Percentiles rank a stretch among this genome's conserved stretches.
Evolutionary conservation across 768 basidiomycete species (phyloP).

Genomic region (Tricholoma matsutake): DNA sequence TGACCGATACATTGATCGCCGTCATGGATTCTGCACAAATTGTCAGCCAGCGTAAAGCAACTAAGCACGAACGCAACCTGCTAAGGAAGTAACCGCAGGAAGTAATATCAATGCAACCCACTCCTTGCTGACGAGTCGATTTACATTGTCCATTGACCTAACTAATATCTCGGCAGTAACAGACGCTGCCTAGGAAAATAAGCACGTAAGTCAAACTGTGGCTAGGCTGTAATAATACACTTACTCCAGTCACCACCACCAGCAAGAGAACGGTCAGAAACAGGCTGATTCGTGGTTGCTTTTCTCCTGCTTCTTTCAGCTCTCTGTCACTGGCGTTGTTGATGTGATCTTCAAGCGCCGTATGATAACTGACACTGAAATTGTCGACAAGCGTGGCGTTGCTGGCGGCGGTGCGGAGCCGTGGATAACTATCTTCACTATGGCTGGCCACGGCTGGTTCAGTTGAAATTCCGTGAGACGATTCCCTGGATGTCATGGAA

Average conservation of each 20-base stretch:
- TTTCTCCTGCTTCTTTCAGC: not conserved
- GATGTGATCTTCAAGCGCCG: not conserved
- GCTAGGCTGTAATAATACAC: slow-evolving; percentile 18
- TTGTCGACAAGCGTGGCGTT: not conserved
- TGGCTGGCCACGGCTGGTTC: not conserved
- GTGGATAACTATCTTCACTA: not conserved
- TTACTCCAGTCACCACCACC: slow-evolving; percentile 58
- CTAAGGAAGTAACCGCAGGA: slow-evolving; percentile 78
- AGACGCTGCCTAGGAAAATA: slow-evolving; percentile 42
- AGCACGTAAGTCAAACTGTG: not conserved
- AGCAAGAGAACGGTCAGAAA: slow-evolving; percentile 54
- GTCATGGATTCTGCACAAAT: slow-evolving; percentile 72
- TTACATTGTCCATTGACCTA: slow-evolving; percentile 78
- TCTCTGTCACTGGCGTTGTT: slow-evolving; percentile 6
- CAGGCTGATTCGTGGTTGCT: slow-evolving; percentile 58
- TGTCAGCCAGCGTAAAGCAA: not conserved
- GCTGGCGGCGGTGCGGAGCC: not conserved
- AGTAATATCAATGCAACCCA: slow-evolving; percentile 89
- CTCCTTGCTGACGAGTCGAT: slow-evolving; percentile 70
- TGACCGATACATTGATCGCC: slow-evolving; percentile 87
- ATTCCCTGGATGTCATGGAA: not conserved
- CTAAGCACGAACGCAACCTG: slow-evolving; percentile 42
- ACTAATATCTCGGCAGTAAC: slow-evolving; percentile 70
- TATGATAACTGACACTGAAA: not conserved
- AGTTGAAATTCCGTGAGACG: not conserved